Conservation (phyloP, 177 flowering plant genomes). For the Vitis hybrid region DNA sequence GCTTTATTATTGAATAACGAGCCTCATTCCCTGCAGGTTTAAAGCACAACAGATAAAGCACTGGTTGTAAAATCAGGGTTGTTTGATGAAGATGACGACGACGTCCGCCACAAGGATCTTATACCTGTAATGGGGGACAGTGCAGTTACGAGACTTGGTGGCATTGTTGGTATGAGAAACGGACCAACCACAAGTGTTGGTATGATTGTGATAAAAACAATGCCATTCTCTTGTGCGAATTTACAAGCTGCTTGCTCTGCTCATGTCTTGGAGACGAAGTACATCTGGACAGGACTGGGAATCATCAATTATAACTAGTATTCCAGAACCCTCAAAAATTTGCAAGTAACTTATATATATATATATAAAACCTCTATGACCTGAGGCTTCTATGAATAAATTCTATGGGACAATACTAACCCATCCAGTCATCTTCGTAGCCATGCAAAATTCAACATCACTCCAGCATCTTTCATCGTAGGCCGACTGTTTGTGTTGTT, state of each 20-base stretch:
- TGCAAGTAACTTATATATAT: too few relatives aligned
- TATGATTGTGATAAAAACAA: slow-evolving; percentile 58
- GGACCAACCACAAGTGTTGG: slow-evolving; percentile 79
- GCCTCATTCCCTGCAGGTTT: slow-evolving; percentile 47
- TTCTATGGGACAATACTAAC: slow-evolving; percentile 24
- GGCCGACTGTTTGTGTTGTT: slow-evolving; percentile 28
- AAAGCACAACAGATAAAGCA: not conserved
- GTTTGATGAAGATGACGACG: too few relatives aligned
- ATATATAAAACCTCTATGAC: too few relatives aligned
- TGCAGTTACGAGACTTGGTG: slow-evolving; percentile 70
- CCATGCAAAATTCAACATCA: slow-evolving; percentile 46
- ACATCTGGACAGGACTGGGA: slow-evolving; percentile 43
- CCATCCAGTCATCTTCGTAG: slow-evolving; percentile 74
- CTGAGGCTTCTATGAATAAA: too few relatives aligned
- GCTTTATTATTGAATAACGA: slow-evolving; percentile 55
- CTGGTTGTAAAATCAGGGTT: not conserved
- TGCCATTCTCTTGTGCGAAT: slow-evolving; percentile 47
- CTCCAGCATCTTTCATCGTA: slow-evolving; percentile 59
- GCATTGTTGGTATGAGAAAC: slow-evolving; percentile 60
- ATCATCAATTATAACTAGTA: too few relatives aligned
- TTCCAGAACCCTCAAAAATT: too few relatives aligned
- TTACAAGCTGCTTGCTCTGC: slow-evolving; percentile 78
- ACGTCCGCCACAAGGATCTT: not conserved
- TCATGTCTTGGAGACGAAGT: slow-evolving; percentile 66
- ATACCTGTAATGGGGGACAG: slow-evolving; percentile 62